A percentile compares a stretch with the other conserved stretches of the same genome.
Evolutionary conservation across 495 filamentous ascomycete species (phyloP).

Genomic region (Talaromyces stipitatus): DNA sequence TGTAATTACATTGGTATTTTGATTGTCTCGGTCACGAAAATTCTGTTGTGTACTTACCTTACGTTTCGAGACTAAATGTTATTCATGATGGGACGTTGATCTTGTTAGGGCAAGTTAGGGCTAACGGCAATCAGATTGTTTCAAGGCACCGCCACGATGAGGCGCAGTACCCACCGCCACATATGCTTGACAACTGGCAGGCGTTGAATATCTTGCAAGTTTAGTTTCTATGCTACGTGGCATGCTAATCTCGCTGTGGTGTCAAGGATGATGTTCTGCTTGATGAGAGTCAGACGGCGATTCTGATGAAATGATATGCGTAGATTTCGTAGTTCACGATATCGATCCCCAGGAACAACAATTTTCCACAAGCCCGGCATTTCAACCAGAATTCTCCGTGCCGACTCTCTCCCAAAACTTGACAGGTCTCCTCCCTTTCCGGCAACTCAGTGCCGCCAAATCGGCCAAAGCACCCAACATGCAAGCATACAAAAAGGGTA

Average conservation of each 20-base stretch:
- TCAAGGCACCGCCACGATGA: not conserved
- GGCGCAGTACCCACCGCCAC: not conserved
- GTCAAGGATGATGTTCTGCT: not conserved
- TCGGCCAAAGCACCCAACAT: not conserved
- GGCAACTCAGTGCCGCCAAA: not conserved
- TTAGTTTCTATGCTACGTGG: not conserved
- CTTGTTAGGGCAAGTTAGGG: not conserved
- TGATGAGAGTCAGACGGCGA: too few relatives aligned
- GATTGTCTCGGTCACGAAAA: too few relatives aligned
- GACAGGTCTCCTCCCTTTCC: not conserved
- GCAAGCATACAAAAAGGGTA: not conserved
- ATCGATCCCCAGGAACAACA: not conserved
- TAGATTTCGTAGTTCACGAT: too few relatives aligned
- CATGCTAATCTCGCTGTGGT: not conserved
- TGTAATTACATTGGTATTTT: too few relatives aligned
- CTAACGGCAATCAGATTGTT: not conserved
- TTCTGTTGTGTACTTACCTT: not conserved
- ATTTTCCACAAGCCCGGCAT: not conserved
- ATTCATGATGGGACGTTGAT: not conserved
- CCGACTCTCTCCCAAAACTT: not conserved
- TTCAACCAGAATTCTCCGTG: not conserved
- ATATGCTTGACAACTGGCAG: not conserved
- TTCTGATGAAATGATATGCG: too few relatives aligned
- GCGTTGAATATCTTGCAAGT: not conserved
- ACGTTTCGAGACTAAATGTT: not conserved